phyloP scores from a whole-genome alignment of 129 eudicot genomes.

The Arctium minus region DNA sequence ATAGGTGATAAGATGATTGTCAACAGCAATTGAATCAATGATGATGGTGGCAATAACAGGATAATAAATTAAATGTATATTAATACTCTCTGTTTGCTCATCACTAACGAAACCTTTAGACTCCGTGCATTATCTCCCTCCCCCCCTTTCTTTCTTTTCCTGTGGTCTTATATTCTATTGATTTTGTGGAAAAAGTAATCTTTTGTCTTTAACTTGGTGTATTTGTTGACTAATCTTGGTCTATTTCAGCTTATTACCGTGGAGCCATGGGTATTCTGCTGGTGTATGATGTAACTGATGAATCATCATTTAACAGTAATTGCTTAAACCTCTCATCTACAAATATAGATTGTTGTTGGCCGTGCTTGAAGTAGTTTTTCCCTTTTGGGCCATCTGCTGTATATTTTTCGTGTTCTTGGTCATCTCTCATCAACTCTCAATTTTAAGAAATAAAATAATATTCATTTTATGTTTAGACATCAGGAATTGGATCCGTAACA shows the following conservation, averaged over 20 bases:
- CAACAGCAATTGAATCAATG: background rate
- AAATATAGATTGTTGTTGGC: background rate
- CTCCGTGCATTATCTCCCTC: too few relatives aligned
- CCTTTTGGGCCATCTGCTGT: background rate
- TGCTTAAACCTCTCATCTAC: constrained; percentile 9
- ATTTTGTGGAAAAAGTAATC: background rate
- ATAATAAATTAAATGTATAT: too few relatives aligned
- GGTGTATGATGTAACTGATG: constrained; percentile 95
- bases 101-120: too few relatives aligned
- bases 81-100: too few relatives aligned
- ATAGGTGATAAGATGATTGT: too few relatives aligned
- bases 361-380: background rate
- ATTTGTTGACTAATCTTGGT: background rate
- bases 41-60: background rate
- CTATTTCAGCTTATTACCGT: constrained; percentile 82
- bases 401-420: background rate
- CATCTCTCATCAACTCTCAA: background rate
- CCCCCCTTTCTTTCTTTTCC: background rate
- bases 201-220: background rate
- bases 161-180: background rate
- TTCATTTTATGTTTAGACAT: constrained; percentile 48
- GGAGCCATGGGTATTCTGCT: constrained; percentile 97
- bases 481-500: constrained; percentile 93
- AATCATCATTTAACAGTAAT: constrained; percentile 89
- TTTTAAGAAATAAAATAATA: background rate